A percentile compares a stretch with the other conserved stretches of the same genome.
Conservation (phyloP, 2,329 filamentous ascomycete genomes). For the Hyphodiscus sp. region DNA sequence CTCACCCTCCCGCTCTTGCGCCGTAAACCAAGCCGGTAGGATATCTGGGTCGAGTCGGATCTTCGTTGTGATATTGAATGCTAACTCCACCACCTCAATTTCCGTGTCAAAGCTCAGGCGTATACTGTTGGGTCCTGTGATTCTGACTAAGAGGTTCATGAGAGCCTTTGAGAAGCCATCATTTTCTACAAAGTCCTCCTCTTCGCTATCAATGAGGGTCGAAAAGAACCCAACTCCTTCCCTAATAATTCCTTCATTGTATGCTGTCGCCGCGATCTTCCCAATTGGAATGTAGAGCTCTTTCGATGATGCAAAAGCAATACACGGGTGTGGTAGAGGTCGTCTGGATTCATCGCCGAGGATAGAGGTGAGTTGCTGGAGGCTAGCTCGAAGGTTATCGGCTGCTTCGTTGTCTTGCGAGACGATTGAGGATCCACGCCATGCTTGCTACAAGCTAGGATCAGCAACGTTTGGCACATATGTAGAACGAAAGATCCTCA, state of each 20-base stretch:
- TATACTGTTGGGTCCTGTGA: slow-evolving; percentile 67
- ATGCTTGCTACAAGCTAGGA: slow-evolving; percentile 41
- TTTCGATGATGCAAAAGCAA: slow-evolving; percentile 76
- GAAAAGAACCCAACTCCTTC: slow-evolving; percentile 84
- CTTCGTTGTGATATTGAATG: slow-evolving; percentile 96
- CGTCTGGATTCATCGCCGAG: slow-evolving; percentile 85
- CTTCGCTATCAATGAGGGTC: slow-evolving; percentile 89
- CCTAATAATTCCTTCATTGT: slow-evolving; percentile 79
- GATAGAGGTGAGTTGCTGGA: slow-evolving; percentile 60
- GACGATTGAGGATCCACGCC: slow-evolving; percentile 56
- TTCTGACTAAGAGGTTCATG: slow-evolving; percentile 77
- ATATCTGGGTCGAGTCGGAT: slow-evolving; percentile 85
- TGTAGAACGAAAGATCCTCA: slow-evolving; percentile 30
- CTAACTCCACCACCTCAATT: slow-evolving; percentile 80
- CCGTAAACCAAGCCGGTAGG: slow-evolving; percentile 85
- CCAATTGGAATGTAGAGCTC: slow-evolving; percentile 87
- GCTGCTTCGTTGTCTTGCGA: slow-evolving; percentile 54
- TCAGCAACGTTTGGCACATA: slow-evolving; percentile 5
- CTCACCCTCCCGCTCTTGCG: slow-evolving; percentile 34
- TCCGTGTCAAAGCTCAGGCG: slow-evolving; percentile 76
- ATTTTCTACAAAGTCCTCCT: slow-evolving; percentile 89
- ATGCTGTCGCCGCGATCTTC: slow-evolving; percentile 79
- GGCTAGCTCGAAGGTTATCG: slow-evolving; percentile 54
- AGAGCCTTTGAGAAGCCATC: slow-evolving; percentile 78
- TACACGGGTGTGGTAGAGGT: slow-evolving; percentile 84